A percentile compares a stretch with the other conserved stretches of the same genome.
These are phyloP conservation scores for Bisporella sp. DNA, from an alignment of 2,329 filamentous ascomycete genomes.

Conservation along the genomic window DNA sequence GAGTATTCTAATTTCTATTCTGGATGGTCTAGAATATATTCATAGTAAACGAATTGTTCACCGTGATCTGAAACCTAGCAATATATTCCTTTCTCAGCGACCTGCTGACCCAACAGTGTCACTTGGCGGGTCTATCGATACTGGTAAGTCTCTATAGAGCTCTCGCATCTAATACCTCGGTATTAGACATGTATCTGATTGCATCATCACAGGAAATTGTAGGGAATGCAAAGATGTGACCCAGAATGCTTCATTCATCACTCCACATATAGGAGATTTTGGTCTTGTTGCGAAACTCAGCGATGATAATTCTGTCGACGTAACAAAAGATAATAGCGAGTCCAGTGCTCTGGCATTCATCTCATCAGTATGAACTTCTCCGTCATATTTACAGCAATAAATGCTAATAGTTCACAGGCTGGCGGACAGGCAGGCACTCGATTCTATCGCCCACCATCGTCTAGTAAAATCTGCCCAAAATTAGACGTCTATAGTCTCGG, in stretches of 20 bases:
- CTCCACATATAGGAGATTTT: constrained; percentile 61
- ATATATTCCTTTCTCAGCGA: constrained; percentile 52
- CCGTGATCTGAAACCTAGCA: constrained; percentile 61
- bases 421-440: constrained; percentile 47
- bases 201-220: constrained; percentile 20
- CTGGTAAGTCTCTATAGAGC: not conserved
- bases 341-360: not conserved
- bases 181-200: no score
- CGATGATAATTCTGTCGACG: not conserved
- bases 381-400: no score
- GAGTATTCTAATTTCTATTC: constrained; percentile 48
- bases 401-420: no score
- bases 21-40: constrained; percentile 58
- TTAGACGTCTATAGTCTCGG: constrained; percentile 57
- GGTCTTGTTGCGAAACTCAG: constrained; percentile 48
- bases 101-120: constrained; percentile 18
- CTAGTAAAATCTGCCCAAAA: constrained; percentile 36
- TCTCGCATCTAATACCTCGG: no score
- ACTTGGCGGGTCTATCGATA: constrained; percentile 37
- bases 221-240: constrained; percentile 1
- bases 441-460: constrained; percentile 44
- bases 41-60: constrained; percentile 55
- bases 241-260: constrained; percentile 35
- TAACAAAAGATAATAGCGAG: not conserved
- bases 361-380: not conserved